Evolutionary conservation across 2,329 filamentous ascomycete genomes (phyloP).

Genomic region (Trichoderma arundinaceum): DNA sequence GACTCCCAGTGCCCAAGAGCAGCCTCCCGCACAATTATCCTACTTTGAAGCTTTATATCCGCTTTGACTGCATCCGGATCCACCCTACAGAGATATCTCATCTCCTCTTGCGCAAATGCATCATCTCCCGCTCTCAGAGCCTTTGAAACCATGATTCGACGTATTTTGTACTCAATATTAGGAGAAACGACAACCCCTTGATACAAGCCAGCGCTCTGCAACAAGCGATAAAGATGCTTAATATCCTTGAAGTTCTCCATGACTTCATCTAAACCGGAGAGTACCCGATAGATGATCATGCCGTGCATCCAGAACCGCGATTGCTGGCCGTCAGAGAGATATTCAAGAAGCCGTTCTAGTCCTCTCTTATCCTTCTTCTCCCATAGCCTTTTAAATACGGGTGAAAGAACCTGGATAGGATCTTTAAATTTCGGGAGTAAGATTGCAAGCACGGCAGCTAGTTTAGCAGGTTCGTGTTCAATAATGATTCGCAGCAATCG

Average conservation of each 20-base stretch:
- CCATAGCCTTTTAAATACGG: constrained; percentile 26
- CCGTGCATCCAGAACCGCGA: constrained; percentile 32
- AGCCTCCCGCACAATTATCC: constrained; percentile 41
- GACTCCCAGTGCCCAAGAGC: constrained; percentile 39
- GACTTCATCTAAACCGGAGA: constrained; percentile 24
- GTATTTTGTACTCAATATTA: constrained; percentile 40
- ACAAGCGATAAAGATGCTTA: constrained; percentile 39
- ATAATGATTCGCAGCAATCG: constrained; percentile 38
- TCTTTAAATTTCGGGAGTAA: constrained; percentile 37
- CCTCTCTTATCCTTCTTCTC: constrained; percentile 26
- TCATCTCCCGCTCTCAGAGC: constrained; percentile 41
- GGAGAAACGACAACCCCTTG: constrained; percentile 31
- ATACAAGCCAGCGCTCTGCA: constrained; percentile 43
- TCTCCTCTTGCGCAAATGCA: constrained; percentile 38
- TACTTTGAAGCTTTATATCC: constrained; percentile 41
- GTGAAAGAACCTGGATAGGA: constrained; percentile 33
- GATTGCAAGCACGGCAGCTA: constrained; percentile 35
- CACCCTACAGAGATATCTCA: constrained; percentile 36
- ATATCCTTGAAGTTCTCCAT: constrained; percentile 31
- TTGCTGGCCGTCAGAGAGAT: constrained; percentile 30
- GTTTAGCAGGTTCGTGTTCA: constrained; percentile 33
- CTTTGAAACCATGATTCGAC: constrained; percentile 39
- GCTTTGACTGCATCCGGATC: constrained; percentile 32
- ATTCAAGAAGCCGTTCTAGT: constrained; percentile 30
- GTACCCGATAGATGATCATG: constrained; percentile 32